Conservation (phyloP, 2,329 filamentous ascomycete genomes). For the Purpureocillium lavendulum region DNA sequence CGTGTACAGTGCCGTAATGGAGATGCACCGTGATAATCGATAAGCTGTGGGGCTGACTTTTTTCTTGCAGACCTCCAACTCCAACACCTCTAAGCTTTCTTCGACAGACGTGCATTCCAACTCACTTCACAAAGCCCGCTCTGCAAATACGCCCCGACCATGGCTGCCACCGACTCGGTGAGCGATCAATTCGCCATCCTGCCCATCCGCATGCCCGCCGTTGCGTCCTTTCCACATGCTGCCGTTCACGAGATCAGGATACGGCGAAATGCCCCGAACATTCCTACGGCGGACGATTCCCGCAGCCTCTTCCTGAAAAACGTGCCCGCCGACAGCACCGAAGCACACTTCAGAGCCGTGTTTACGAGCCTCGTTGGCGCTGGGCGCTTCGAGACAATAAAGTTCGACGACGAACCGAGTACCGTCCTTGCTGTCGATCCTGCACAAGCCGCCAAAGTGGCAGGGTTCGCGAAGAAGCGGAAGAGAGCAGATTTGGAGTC, state of each 20-base stretch:
- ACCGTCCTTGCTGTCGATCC: conserved; percentile 33
- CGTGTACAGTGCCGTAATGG: too few species aligned
- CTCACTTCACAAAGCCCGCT: too few species aligned
- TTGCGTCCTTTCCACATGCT: conserved; percentile 52
- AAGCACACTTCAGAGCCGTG: conserved; percentile 64
- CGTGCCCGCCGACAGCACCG: conserved; percentile 74
- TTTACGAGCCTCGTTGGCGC: conserved; percentile 69
- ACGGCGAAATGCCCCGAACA: conserved; percentile 72
- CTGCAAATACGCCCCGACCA: too few species aligned
- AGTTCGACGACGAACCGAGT: conserved; percentile 59
- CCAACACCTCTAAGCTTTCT: too few species aligned
- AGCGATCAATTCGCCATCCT: conserved; percentile 59
- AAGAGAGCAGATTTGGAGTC: conserved; percentile 42
- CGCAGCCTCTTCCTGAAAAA: conserved; percentile 90
- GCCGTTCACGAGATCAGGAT: conserved; percentile 81
- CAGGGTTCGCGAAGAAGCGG: conserved; percentile 30
- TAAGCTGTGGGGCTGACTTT: too few species aligned
- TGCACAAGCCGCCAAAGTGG: conserved; percentile 34
- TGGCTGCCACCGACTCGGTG: too few species aligned
- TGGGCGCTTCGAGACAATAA: conserved; percentile 68
- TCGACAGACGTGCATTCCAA: too few species aligned
- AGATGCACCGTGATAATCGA: too few species aligned
- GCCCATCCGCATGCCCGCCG: conserved; percentile 55
- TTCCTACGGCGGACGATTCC: conserved; percentile 62
- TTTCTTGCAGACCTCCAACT: too few species aligned